Conservation (phyloP, 257 asterid species). For the Solanum habrochaites region DNA sequence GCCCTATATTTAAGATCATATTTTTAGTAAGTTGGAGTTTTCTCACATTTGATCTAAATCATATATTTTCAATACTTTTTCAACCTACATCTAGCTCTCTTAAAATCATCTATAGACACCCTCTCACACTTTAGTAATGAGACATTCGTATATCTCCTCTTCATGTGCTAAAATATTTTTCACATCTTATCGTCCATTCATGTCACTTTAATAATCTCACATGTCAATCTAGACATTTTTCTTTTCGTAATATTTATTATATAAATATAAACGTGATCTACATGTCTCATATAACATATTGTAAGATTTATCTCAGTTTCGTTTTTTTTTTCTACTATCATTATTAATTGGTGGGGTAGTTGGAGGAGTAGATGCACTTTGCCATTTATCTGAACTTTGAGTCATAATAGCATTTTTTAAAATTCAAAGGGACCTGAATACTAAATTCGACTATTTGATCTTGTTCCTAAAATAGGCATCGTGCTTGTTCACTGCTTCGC, state of each 20-base stretch:
- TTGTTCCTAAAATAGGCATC: background rate
- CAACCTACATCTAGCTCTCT: no score
- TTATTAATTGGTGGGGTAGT: background rate
- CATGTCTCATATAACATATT: background rate
- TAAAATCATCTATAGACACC: no score
- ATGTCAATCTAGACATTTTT: rapidly evolving
- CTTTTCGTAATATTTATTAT: background rate
- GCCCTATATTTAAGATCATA: no score
- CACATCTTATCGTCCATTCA: background rate
- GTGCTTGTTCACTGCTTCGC: background rate
- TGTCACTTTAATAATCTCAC: background rate
- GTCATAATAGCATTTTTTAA: background rate
- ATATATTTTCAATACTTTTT: no score
- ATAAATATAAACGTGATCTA: background rate
- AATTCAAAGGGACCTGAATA: background rate
- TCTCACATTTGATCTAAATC: background rate
- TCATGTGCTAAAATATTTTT: rapidly evolving
- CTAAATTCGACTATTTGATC: background rate
- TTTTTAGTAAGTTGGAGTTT: background rate
- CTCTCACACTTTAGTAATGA: background rate
- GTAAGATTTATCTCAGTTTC: background rate
- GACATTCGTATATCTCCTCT: background rate
- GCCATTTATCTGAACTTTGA: background rate
- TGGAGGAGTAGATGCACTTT: background rate
- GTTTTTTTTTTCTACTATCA: background rate